Evolutionary conservation across 2,329 filamentous ascomycete genomes (phyloP).

Genomic region (Neopestalotiopsis rosae): DNA sequence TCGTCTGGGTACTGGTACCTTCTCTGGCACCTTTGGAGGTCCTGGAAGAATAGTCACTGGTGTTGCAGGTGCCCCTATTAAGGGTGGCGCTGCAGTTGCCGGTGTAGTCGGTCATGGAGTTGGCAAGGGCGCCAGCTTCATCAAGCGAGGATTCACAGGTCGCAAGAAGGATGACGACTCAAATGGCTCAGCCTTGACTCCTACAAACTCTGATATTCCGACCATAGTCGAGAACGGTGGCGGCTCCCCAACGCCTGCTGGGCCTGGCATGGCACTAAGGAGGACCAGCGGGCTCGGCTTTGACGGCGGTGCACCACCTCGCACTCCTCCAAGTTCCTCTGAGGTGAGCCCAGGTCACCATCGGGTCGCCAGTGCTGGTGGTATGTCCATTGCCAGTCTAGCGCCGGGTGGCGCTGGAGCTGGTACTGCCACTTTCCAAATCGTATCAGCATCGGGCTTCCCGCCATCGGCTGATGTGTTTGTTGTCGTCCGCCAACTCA

Average conservation of each 20-base stretch:
- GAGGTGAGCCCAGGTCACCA: constrained; percentile 44
- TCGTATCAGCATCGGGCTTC: constrained; percentile 81
- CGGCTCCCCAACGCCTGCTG: constrained; percentile 27
- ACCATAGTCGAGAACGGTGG: constrained; percentile 49
- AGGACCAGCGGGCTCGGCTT: constrained; percentile 45
- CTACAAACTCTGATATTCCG: constrained; percentile 46
- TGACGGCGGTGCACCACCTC: constrained; percentile 32
- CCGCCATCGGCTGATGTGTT: constrained; percentile 80
- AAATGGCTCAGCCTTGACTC: constrained; percentile 49
- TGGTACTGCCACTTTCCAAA: constrained; percentile 80
- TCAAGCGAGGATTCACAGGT: constrained; percentile 82
- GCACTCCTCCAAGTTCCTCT: constrained; percentile 40
- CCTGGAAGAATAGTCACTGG: constrained; percentile 87
- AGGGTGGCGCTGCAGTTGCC: constrained; percentile 81
- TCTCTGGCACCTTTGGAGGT: constrained; percentile 85
- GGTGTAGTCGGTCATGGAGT: constrained; percentile 78
- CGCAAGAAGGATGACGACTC: constrained; percentile 70
- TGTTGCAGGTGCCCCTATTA: constrained; percentile 87
- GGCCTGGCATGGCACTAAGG: constrained; percentile 43
- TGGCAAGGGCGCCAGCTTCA: constrained; percentile 87
- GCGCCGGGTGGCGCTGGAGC: constrained; percentile 64
- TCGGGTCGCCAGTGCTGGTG: constrained; percentile 65
- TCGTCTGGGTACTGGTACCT: constrained; percentile 89
- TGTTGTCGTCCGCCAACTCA: constrained; percentile 71
- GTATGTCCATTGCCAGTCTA: constrained; percentile 70